These are phyloP conservation scores for Mycena belliarum DNA, from an alignment of 768 basidiomycete genomes.

Conservation along the genomic window DNA sequence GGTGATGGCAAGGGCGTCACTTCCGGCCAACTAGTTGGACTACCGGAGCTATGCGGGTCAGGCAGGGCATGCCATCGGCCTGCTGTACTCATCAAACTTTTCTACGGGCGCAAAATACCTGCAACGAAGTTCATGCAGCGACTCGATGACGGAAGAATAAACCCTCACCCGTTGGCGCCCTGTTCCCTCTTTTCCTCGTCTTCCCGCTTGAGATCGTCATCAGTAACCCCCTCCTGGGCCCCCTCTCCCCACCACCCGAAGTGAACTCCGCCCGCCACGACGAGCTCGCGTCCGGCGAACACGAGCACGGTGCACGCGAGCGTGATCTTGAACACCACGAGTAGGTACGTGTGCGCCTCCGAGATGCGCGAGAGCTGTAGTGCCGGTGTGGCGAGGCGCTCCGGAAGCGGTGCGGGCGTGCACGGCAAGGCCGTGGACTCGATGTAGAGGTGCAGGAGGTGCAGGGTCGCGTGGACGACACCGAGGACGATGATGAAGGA, in stretches of 20 bases:
- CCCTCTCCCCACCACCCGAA: background rate
- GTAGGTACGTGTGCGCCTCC: background rate
- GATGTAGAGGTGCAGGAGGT: background rate
- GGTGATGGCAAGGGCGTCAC: too few species aligned
- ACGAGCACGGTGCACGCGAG: conserved; percentile 11
- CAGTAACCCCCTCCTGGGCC: background rate
- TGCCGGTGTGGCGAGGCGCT: background rate
- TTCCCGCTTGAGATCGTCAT: background rate
- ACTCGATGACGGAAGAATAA: background rate
- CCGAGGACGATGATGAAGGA: conserved; percentile 14
- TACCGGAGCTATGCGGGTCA: too few species aligned
- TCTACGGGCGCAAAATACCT: background rate
- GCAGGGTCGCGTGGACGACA: background rate
- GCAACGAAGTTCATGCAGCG: background rate
- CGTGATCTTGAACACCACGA: conserved; percentile 13
- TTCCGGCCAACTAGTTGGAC: too few species aligned
- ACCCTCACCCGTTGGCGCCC: background rate
- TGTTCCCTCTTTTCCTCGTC: background rate
- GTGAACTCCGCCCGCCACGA: background rate
- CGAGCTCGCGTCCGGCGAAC: conserved; percentile 6
- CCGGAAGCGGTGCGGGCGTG: background rate
- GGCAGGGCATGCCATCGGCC: too few species aligned
- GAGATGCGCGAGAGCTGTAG: background rate
- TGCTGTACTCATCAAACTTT: background rate
- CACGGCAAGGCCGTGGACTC: background rate